Evolutionary conservation across 23 red algal species (phyloP).

Genomic region (Gracilaria gracilis): DNA sequence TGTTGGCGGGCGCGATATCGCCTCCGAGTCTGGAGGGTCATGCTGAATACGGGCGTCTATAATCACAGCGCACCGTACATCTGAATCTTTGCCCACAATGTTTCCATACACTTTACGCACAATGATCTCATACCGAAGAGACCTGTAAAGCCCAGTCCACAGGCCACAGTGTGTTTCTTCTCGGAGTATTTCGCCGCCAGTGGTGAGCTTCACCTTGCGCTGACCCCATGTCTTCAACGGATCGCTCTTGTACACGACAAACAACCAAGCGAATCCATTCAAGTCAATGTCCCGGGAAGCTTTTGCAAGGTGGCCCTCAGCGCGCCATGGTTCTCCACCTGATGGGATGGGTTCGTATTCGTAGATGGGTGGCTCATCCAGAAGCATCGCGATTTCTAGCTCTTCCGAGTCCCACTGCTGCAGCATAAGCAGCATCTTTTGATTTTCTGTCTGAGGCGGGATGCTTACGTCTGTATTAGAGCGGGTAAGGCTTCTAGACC

Average conservation of each 20-base stretch:
- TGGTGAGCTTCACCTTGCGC: neutral
- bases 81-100: constrained; percentile 22
- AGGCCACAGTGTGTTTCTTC: neutral
- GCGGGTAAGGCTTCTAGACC: too few relatives aligned
- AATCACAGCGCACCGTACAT: neutral
- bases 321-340: constrained; percentile 22
- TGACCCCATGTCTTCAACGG: constrained; percentile 1
- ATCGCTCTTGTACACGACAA: constrained; percentile 18
- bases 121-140: neutral
- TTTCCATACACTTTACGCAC: constrained; percentile 8
- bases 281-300: constrained; percentile 12
- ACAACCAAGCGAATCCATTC: constrained; percentile 9
- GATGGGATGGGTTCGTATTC: neutral
- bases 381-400: constrained; percentile 17
- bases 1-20: neutral
- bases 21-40: neutral
- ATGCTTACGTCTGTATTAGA: too few relatives aligned
- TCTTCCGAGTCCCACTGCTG: neutral
- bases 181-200: constrained; percentile 5
- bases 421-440: constrained; percentile 26
- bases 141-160: neutral
- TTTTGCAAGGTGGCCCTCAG: neutral
- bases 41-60: neutral
- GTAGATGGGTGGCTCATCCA: constrained; percentile 3
- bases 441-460: neutral